Conservation (phyloP, 768 basidiomycete species). For the Antrodiella citrinella region DNA sequence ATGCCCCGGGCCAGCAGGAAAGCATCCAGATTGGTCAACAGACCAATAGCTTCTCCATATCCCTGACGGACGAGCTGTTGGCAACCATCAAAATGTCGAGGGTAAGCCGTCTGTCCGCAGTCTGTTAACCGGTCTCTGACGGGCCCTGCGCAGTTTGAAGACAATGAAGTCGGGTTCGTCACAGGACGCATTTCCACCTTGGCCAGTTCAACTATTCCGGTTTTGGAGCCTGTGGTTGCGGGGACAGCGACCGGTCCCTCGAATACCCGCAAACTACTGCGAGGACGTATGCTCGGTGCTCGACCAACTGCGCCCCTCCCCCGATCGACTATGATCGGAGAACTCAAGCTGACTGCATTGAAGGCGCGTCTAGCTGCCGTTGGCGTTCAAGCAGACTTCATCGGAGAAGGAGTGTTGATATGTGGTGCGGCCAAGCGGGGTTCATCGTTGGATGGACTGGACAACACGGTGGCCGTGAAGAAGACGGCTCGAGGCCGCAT, state of each 20-base stretch:
- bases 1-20: conserved; percentile 69
- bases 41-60: conserved; percentile 89
- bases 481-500: conserved; percentile 82
- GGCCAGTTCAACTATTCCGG: conserved; percentile 82
- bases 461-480: conserved; percentile 77
- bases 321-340: conserved; percentile 94
- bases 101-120: conserved; percentile 37
- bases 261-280: conserved; percentile 7
- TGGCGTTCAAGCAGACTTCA: conserved; percentile 84
- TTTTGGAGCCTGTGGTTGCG: conserved; percentile 59
- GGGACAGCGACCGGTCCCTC: conserved; percentile 1
- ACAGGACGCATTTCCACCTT: conserved; percentile 81
- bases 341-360: conserved; percentile 84
- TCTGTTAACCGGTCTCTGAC: no score
- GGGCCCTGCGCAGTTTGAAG: conserved; percentile 75
- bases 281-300: conserved; percentile 49
- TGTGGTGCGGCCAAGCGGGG: conserved; percentile 57
- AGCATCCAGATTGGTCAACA: conserved; percentile 90
- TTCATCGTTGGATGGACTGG: conserved; percentile 33
- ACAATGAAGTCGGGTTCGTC: conserved; percentile 93
- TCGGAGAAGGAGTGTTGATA: conserved; percentile 94
- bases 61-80: conserved; percentile 84
- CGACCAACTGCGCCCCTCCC: conserved; percentile 63
- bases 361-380: conserved; percentile 71
- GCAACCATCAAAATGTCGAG: conserved; percentile 76